Evolutionary conservation across 176 grass and related monocot genomes (phyloP), one percentile per base, ranked within the genome.

Genomic region (Musa beccarii): DNA sequence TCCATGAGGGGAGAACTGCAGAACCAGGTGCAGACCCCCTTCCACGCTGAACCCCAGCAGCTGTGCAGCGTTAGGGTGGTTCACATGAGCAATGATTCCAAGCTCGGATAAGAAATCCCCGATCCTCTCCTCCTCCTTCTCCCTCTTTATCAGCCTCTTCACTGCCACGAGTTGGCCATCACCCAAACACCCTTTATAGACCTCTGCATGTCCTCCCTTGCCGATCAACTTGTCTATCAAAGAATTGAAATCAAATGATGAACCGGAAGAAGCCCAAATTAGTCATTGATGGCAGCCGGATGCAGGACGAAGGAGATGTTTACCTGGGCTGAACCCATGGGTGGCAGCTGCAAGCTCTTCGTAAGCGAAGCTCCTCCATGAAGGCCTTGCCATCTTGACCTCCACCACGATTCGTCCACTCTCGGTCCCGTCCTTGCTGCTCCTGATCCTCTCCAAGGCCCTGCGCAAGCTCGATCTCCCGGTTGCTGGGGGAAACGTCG

Each of bases 51-150:
- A 99, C 61, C 96, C 96, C 84, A 99, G 71, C 17, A 99, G 89
- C 70, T 99, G 96, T 17, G 91, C 96, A n/a, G 96, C 91, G 24
- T 99, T 95, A 78, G 86, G 84, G 68, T 99, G 96, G 78, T 94
- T 94, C 11, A 99, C 96, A 81, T 99, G 96, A n/a, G 96, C 91
- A 78, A 99, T 99, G 43, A 99, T 99, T 89, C 96, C 96, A 69
- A 99, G 89, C 81, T 99, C 96, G 10, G 96, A 92, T 53, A 99
- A 72, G 81, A 99, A 99, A 81, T 95, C 86, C 16, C 81, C 90
- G 59, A 95, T 73, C 68, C 96, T 85, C 66, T 90, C 84, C 79
- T 99, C 96, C 76, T 95, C 92, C 63, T 83, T 86, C 43, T 92
- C 80, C 14, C 84, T 85, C 81, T 99, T 99, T 51, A 87, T 99